phyloP scores from a whole-genome alignment of 2,329 filamentous ascomycete species.

The Cercospora sp. region DNA sequence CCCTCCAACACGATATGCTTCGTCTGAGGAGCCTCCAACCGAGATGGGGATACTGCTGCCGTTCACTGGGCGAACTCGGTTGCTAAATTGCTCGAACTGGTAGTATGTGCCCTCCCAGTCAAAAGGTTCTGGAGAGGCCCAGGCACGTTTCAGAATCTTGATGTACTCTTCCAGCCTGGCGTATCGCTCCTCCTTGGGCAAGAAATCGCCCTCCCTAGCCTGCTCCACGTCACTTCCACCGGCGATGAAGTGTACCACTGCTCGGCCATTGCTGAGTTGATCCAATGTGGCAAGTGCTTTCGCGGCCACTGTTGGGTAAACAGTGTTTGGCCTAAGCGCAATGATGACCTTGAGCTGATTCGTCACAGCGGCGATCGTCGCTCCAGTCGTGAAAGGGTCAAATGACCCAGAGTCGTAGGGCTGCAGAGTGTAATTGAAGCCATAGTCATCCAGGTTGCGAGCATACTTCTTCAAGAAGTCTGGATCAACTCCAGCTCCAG shows the following conservation, averaged over 20 bases:
- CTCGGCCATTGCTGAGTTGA: slow-evolving; percentile 58
- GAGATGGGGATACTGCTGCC: slow-evolving; percentile 57
- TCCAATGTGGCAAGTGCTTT: slow-evolving; percentile 63
- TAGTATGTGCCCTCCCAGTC: slow-evolving; percentile 64
- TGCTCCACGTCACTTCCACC: slow-evolving; percentile 63
- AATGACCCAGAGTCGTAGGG: slow-evolving; percentile 59
- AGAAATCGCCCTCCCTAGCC: slow-evolving; percentile 60
- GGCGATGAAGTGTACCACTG: slow-evolving; percentile 64
- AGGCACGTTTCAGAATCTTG: slow-evolving; percentile 59
- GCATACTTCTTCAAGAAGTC: slow-evolving; percentile 60
- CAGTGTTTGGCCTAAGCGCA: slow-evolving; percentile 61
- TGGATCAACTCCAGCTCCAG: slow-evolving; percentile 54
- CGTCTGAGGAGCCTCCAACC: slow-evolving; percentile 60
- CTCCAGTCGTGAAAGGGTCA: slow-evolving; percentile 60
- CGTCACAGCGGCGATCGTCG: slow-evolving; percentile 58
- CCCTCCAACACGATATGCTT: slow-evolving; percentile 61
- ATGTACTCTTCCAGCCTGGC: slow-evolving; percentile 62
- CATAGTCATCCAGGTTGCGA: slow-evolving; percentile 59
- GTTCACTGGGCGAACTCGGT: slow-evolving; percentile 55
- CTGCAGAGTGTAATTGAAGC: slow-evolving; percentile 62
- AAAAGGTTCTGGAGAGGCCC: slow-evolving; percentile 58
- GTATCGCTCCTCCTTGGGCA: slow-evolving; percentile 60
- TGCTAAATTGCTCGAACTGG: slow-evolving; percentile 60
- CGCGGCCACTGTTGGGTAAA: slow-evolving; percentile 63
- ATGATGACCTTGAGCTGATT: slow-evolving; percentile 63